phyloP scores from a whole-genome alignment of 257 asterid genomes.

The Primulina huaijiensis region DNA sequence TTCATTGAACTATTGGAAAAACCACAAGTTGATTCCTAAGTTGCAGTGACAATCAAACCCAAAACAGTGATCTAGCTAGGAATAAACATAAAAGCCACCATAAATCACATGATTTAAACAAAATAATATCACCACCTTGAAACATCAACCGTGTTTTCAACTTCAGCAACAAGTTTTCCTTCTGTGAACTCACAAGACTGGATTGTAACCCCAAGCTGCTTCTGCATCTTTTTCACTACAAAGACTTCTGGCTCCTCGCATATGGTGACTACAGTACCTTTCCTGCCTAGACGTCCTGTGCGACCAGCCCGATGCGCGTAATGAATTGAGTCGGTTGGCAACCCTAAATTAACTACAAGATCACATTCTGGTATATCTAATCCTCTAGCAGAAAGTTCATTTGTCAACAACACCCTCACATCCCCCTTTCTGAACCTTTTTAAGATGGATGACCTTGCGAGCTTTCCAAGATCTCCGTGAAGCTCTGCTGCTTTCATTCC shows the following conservation, averaged over 20 bases:
- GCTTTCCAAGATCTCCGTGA: constrained; percentile 87
- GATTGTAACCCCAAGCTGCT: constrained; percentile 73
- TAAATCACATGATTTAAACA: constrained; percentile 3
- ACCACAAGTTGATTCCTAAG: background rate
- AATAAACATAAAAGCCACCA: constrained; percentile 13
- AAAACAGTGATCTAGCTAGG: background rate
- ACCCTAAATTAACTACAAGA: constrained; percentile 84
- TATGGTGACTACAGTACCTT: constrained; percentile 75
- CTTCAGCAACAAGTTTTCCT: constrained; percentile 65
- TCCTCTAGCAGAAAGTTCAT: constrained; percentile 96
- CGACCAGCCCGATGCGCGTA: constrained; percentile 97
- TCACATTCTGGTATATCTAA: constrained; percentile 93
- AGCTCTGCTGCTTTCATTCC: constrained; percentile 85
- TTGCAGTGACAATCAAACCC: background rate
- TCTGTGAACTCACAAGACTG: constrained; percentile 70
- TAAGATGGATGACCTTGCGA: constrained; percentile 68
- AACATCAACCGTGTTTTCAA: constrained; percentile 34
- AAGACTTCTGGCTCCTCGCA: constrained; percentile 88
- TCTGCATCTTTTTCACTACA: constrained; percentile 74
- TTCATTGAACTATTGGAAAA: background rate
- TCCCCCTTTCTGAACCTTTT: constrained; percentile 78
- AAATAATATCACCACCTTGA: constrained; percentile 17
- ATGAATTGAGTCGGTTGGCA: constrained; percentile 87
- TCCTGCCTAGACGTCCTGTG: constrained; percentile 89
- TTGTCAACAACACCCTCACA: constrained; percentile 75